Base-by-base conservation (phyloP, 768 basidiomycete species). In the Mycena amicta region DNA sequence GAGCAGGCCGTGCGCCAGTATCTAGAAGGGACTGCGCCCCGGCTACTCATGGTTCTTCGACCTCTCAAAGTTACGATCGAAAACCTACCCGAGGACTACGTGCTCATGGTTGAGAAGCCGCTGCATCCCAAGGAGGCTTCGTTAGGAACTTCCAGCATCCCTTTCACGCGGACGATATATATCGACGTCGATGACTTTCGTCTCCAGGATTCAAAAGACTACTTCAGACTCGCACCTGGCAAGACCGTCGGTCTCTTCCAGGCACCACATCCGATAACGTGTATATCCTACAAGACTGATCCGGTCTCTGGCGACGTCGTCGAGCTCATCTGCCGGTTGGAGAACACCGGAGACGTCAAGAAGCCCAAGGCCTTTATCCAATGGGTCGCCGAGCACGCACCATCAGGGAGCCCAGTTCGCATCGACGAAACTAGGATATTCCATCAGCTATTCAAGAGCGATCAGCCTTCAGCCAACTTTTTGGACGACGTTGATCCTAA, bases 201-300 rank as follows among this genome's bases (percentile, higher is more conserved):
- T 52, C 74, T 90, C 31, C 85, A 92, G 64, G 95, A 96, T 68
- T 92, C 93, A 23, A 88, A 88, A 61, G 95, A 98, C 70, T 99
- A 97, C 75, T 98, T 95, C 86, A 89, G 97, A 40, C 88, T 99
- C 46, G 93, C 96, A 16, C 97, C 97, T 5, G 95, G 95, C 46
- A 98, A 98, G 78, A 93, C 94, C 0, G 97, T 98, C 41, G 97
- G 97, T 16, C 77, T 99, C 26, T 96, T 98, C 81, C 90, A 95
- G 70, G 94, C 88, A 16, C 95, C 95, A 2, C 76, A 87, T 72
- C 93, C 95, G 6, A 90, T 99, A 69, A 95, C 94, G 23, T 96
- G 93, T 73, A 90, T 86, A n/a, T 92, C 91, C 4, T 92, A 89
- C 80, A 88, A 87, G 74, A 87, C 81, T 1, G 89, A 97, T 72